These are phyloP conservation scores for Davidsoniella virescens DNA, from an alignment of 2,329 filamentous ascomycete genomes.

Conservation along the genomic window DNA sequence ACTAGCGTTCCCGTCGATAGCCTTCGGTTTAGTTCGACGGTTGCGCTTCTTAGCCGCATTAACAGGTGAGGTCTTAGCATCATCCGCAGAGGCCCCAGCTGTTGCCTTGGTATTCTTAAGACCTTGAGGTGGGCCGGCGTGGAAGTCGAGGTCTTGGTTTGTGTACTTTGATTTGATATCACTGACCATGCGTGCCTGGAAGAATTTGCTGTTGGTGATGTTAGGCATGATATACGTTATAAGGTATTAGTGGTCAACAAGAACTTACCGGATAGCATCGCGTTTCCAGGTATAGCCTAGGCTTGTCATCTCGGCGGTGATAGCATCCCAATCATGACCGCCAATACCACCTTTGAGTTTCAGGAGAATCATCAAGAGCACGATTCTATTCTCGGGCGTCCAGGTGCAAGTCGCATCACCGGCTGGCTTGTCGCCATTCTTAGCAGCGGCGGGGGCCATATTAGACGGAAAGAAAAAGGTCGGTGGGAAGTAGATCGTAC, in stretches of 20 bases:
- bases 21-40: background rate
- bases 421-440: too few relatives aligned
- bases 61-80: background rate
- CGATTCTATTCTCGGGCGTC: background rate
- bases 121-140: background rate
- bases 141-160: background rate
- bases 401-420: background rate
- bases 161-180: background rate
- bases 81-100: background rate
- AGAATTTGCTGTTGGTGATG: background rate
- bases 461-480: too few relatives aligned
- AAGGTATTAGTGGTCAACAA: background rate
- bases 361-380: slow-evolving; percentile 1
- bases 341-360: background rate
- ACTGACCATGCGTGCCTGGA: background rate
- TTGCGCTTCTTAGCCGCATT: background rate
- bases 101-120: background rate
- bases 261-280: background rate
- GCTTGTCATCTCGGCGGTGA: background rate
- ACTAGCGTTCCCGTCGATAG: background rate
- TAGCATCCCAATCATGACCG: background rate
- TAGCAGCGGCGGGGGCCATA: too few relatives aligned
- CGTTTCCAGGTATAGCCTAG: background rate
- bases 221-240: too few relatives aligned
- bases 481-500: too few relatives aligned